Evolutionary conservation across 2,329 filamentous ascomycete species (phyloP).

Genomic region (Penicillium frequentans): DNA sequence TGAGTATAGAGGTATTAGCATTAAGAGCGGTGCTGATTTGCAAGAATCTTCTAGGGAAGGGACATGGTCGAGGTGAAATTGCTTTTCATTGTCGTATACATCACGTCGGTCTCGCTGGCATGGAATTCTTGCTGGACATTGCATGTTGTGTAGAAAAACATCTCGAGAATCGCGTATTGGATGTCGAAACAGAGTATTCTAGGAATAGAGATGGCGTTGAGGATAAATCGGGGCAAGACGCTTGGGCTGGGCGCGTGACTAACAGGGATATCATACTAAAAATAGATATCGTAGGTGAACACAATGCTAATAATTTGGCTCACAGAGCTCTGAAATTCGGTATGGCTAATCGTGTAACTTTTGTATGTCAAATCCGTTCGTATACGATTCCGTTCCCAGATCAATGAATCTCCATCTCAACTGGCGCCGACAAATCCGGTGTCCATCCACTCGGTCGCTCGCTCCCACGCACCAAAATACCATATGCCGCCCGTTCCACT

Average conservation of each 20-base stretch:
- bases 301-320: not conserved
- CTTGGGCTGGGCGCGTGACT: too few species aligned
- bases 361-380: too few species aligned
- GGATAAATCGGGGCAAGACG: not conserved
- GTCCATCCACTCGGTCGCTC: conserved; percentile 92
- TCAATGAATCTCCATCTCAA: conserved; percentile 42
- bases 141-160: not conserved
- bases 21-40: not conserved
- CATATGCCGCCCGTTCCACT: conserved; percentile 88
- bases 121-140: not conserved
- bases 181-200: not conserved
- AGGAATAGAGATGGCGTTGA: not conserved
- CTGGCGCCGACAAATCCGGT: conserved; percentile 64
- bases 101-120: not conserved
- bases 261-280: not conserved
- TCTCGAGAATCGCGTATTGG: not conserved
- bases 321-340: not conserved
- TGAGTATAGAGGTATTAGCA: not conserved
- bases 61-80: not conserved
- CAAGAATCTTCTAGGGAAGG: not conserved
- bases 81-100: not conserved
- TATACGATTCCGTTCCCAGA: not conserved
- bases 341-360: not conserved
- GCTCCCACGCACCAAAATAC: conserved; percentile 79
- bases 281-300: not conserved